Conservation (phyloP, 2,329 filamentous ascomycete species). For the Aspergillus neoniger region DNA sequence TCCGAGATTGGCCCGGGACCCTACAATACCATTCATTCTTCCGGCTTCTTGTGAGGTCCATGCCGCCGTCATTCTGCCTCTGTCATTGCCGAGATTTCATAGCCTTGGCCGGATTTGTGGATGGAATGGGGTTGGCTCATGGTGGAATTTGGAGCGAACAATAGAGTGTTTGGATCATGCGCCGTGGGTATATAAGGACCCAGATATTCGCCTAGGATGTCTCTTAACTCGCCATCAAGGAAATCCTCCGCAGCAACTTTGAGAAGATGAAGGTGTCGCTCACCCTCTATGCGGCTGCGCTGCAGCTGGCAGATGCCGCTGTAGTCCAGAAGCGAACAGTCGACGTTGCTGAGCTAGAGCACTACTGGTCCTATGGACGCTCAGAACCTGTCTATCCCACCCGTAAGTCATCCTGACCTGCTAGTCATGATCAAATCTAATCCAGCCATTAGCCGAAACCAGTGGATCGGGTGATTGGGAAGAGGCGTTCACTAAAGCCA, state of each 20-base stretch:
- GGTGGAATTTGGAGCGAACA: not conserved
- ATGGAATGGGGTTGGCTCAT: not conserved
- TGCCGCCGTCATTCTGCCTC: not conserved
- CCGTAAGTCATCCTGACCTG: not conserved
- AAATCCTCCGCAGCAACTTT: not conserved
- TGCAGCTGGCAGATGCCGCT: slow-evolving; percentile 3
- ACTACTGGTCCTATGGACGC: slow-evolving; percentile 4
- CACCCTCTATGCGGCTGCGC: not conserved
- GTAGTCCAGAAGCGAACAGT: not conserved
- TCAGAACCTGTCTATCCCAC: slow-evolving; percentile 3
- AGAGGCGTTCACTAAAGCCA: slow-evolving; percentile 13
- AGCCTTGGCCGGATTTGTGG: not conserved
- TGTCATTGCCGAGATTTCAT: not conserved
- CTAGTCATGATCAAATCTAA: not conserved
- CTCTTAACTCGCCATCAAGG: not conserved
- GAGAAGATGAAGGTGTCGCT: slow-evolving; percentile 1
- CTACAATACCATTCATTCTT: not conserved
- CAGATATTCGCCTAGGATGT: not conserved
- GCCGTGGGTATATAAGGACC: not conserved
- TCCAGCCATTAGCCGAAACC: not conserved
- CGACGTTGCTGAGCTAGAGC: not conserved
- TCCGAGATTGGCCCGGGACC: not conserved
- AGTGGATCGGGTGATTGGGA: slow-evolving; percentile 9
- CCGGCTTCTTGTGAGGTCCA: not conserved
- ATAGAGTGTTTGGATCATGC: not conserved